A percentile compares a stretch with the other conserved stretches of the same genome.
phyloP scores from a whole-genome alignment of 768 basidiomycete genomes.

The Lactarius hengduanensis region DNA sequence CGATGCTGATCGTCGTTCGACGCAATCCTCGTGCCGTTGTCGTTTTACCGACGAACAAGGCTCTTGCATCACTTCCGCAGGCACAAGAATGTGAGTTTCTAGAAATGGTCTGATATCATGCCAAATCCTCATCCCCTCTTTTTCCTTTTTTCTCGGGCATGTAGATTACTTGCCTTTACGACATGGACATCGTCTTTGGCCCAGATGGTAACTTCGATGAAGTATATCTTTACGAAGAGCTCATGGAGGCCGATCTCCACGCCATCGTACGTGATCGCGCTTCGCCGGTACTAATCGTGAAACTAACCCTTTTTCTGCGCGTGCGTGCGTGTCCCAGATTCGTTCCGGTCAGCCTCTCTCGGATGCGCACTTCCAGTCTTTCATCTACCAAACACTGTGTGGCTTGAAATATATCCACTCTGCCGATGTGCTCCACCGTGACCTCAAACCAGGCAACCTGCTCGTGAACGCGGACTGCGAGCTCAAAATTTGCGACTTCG shows the following conservation, averaged over 20 bases:
- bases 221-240: constrained; percentile 95
- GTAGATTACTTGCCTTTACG: constrained; percentile 94
- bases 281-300: constrained; percentile 5
- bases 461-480: constrained; percentile 99
- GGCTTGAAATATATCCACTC: constrained; percentile 98
- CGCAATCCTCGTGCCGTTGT: background rate
- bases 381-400: constrained; percentile 97
- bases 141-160: background rate
- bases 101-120: background rate
- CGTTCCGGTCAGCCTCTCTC: constrained; percentile 86
- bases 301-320: constrained; percentile 1
- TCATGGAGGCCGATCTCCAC: constrained; percentile 99
- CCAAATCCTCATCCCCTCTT: background rate
- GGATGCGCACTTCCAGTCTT: constrained; percentile 91
- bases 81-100: constrained; percentile 84
- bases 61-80: constrained; percentile 96
- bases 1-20: constrained; percentile 2
- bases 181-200: constrained; percentile 97
- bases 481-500: constrained; percentile 98
- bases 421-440: constrained; percentile 95
- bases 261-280: constrained; percentile 69
- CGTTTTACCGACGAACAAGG: constrained; percentile 40
- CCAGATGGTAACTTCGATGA: constrained; percentile 92
- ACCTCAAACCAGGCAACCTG: constrained; percentile 92
- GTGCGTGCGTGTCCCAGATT: constrained; percentile 46